Evolutionary conservation across 2,329 filamentous ascomycete genomes (phyloP), one percentile per base, ranked within the genome.

Genomic region (Colletotrichum falcatum): DNA sequence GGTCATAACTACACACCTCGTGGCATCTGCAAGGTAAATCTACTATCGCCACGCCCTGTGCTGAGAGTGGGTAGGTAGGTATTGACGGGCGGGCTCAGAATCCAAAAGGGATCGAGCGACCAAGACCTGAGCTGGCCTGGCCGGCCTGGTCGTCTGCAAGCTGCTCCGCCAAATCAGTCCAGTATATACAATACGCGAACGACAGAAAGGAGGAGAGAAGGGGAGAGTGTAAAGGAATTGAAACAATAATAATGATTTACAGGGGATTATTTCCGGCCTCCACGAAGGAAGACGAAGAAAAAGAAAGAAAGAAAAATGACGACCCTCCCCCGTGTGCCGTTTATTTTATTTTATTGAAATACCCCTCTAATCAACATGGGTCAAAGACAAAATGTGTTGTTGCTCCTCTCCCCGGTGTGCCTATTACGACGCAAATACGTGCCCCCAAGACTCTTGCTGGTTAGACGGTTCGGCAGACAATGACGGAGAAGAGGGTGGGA

Each of bases 21-120:
- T 71, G 69, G 69, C 69, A 71, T 26, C 65, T 71, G 69, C 61
- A 61, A 70, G 65, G 69, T 71, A 70, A 65, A 70, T 71, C 69
- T 37, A 46, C 65, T 71, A 71, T 71, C 42, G 20, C 39, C 69
- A 71, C 69, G 33, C 69, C 69, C 61, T 46, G 5, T 48, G 66
- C 54, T 44, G 65, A 55, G 49, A 49, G 37, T 54, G 60, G 65
- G 44, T 54, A 37, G 61, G 61, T 58, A 20, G n/a, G 61, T 20
- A 26, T 61, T 44, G 42, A 66, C 49, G 49, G 56, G 49, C 56
- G 49, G 56, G 42, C 49, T 44, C 44, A 23, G 28, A 61, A 44
- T n/a, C 16, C 56, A 26, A 33, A 59, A 44, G 30, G 30, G 42
- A 7, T 26, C 58, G 44, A 55, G 53, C 58, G 28, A 61, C 16